Conservation (phyloP, 1,284 basidiomycete species). For the Cutaneotrichosporon cavernicola region DNA sequence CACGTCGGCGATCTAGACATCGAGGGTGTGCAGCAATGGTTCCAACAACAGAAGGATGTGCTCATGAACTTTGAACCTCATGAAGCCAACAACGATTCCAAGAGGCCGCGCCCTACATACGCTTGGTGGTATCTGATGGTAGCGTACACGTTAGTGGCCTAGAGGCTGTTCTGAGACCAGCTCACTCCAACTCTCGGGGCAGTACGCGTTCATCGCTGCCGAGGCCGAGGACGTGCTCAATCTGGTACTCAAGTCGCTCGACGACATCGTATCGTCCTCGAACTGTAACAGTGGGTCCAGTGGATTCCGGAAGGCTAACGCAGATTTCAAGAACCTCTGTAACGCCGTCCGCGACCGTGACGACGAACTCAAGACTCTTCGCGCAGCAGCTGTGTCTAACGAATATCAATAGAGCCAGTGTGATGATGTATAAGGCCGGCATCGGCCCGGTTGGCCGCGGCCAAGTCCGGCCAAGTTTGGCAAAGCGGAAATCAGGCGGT, state of each 20-base stretch:
- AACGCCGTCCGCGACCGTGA: conserved; percentile 2
- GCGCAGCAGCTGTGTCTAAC: not conserved
- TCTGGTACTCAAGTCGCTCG: conserved; percentile 12
- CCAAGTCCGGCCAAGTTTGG: conserved; percentile 10
- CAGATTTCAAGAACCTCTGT: conserved; percentile 15
- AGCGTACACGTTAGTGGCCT: conserved; percentile 24
- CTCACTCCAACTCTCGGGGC: conserved; percentile 7
- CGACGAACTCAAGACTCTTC: not conserved
- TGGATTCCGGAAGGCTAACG: not conserved
- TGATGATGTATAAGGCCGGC: not conserved
- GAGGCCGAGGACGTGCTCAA: conserved; percentile 11
- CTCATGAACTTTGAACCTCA: conserved; percentile 7
- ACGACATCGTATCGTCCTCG: conserved; percentile 12
- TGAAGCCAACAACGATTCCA: not conserved
- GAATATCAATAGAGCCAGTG: not conserved
- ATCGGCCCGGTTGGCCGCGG: conserved; percentile 10
- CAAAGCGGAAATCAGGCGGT: conserved; percentile 1
- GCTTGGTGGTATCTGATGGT: conserved; percentile 31
- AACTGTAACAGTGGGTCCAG: conserved; percentile 13
- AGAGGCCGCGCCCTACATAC: conserved; percentile 16
- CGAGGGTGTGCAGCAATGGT: conserved; percentile 11
- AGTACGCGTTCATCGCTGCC: not conserved
- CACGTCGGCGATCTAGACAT: conserved; percentile 16
- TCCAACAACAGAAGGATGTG: conserved; percentile 11
- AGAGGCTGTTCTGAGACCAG: not conserved